Base-by-base conservation (phyloP, 2,329 filamentous ascomycete species). In the Trichoderma hamatum region DNA sequence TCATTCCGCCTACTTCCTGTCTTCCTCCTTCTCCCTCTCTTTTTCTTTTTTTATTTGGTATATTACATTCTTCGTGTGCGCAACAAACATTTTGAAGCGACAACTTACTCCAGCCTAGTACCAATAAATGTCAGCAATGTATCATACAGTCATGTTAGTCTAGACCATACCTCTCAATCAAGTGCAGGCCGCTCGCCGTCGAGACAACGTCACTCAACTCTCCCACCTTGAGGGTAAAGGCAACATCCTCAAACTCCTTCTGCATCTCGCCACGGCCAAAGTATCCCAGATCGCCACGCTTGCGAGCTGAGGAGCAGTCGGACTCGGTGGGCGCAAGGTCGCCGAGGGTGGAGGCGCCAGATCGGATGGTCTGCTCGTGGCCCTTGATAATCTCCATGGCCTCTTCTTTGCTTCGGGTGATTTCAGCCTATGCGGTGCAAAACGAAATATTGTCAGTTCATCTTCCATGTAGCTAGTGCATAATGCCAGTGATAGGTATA, bases 221-320 rank as follows among this genome's bases (percentile, higher is more conserved):
- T 39, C 94, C 94, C 2, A 91, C 90, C 80, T 94, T 87, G 67
- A 99, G 85, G n/a, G 87, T 90, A 82, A 99, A 99, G 1, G 96
- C 92, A 5, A 94, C 94, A 68, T 97, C 93, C 82, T 99, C 96
- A 77, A 99, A 99, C 82, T 97, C 95, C 84, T 94, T 95, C 80
- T 99, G 96, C 96, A 99, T 99, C 76, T 98, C 95, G 32, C 94
- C 93, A 75, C 87, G 90, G 68, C 93, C 94, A 80, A 99, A 99
- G 81, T 94, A 97, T 24, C 96, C 96, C 83, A 99, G 83, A 79
- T 99, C 96, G 69, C 96, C 96, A 73, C 90, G 89, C 86, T 98
- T 99, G 75, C 94, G 89, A 34, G 96, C 94, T 75, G 94, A 97
- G 80, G 92, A 97, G 83, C 95, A 98, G 82, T 99, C 96, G 19